Percentiles rank a stretch among this genome's conserved stretches.
These are phyloP conservation scores for Allomyces arbusculus DNA, from an alignment of 192 early-diverging fungal genomes.

Conservation along the genomic window DNA sequence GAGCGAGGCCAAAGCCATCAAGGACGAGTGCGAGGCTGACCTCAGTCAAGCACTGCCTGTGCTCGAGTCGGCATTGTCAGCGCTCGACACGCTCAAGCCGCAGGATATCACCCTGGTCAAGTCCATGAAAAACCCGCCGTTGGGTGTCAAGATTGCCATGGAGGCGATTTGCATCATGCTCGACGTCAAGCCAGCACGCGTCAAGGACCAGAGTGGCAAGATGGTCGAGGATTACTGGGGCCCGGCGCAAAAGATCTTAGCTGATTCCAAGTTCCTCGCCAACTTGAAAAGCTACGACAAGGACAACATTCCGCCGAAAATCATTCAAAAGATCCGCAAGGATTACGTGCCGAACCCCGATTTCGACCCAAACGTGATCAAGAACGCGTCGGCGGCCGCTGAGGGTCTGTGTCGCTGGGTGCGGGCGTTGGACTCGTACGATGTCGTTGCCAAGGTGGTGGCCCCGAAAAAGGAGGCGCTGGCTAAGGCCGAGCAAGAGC, in stretches of 20 bases:
- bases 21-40: conserved; percentile 59
- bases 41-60: conserved; percentile 88
- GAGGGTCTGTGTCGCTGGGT: conserved; percentile 97
- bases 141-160: conserved; percentile 87
- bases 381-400: conserved; percentile 90
- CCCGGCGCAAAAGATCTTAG: conserved; percentile 64
- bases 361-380: conserved; percentile 88
- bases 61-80: conserved; percentile 80
- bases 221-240: conserved; percentile 68
- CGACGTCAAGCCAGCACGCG: conserved; percentile 65
- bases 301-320: conserved; percentile 42
- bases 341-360: conserved; percentile 64
- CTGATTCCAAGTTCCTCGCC: conserved; percentile 88
- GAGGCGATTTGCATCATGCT: conserved; percentile 90
- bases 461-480: conserved; percentile 90
- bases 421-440: conserved; percentile 79
- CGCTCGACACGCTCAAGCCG: conserved; percentile 86
- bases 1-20: conserved; percentile 50
- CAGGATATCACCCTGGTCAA: conserved; percentile 91
- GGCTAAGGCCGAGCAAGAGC: conserved; percentile 49
- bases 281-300: conserved; percentile 93
- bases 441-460: conserved; percentile 78
- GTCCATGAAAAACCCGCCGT: conserved; percentile 91
- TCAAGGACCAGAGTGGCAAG: conserved; percentile 41
- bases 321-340: conserved; percentile 68